Evolutionary conservation across 768 basidiomycete species (phyloP).

Genomic region (Suillus bovinus): DNA sequence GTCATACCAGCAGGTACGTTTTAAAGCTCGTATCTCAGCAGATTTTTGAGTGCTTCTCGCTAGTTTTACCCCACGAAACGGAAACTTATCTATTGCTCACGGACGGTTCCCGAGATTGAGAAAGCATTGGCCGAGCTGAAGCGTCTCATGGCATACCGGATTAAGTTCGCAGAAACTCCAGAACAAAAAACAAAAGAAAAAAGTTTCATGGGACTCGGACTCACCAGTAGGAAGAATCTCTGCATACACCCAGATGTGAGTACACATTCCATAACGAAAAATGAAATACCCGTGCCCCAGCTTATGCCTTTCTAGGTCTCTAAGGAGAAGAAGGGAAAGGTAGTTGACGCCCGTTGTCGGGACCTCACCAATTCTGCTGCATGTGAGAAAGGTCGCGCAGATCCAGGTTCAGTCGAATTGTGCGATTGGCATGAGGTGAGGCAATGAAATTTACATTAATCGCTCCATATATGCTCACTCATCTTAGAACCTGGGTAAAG

Average conservation of each 20-base stretch:
- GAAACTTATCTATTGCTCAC: conserved; percentile 98
- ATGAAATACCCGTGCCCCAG: not conserved
- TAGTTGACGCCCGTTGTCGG: conserved; percentile 95
- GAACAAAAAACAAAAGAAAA: conserved; percentile 78
- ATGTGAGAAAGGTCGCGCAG: conserved; percentile 78
- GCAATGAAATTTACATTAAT: conserved; percentile 8
- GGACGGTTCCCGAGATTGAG: conserved; percentile 99
- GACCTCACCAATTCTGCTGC: conserved; percentile 87
- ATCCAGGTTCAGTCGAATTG: conserved; percentile 89
- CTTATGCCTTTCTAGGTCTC: conserved; percentile 59
- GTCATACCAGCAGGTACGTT: conserved; percentile 89
- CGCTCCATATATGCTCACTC: conserved; percentile 6
- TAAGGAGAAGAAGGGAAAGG: conserved; percentile 97
- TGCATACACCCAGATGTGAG: conserved; percentile 92
- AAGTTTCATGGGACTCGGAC: conserved; percentile 83
- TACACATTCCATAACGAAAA: conserved; percentile 2
- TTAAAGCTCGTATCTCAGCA: not conserved
- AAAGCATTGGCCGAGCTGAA: conserved; percentile 96
- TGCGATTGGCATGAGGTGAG: conserved; percentile 96
- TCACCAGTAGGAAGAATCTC: conserved; percentile 95
- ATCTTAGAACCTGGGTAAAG: conserved; percentile 73
- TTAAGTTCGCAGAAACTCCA: conserved; percentile 66
- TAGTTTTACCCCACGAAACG: conserved; percentile 91
- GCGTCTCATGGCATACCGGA: conserved; percentile 87
- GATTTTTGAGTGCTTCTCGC: conserved; percentile 8